Percentiles rank a stretch among this genome's conserved stretches.
Conservation (phyloP, 2,329 filamentous ascomycete genomes). For the Curvularia sp. region DNA sequence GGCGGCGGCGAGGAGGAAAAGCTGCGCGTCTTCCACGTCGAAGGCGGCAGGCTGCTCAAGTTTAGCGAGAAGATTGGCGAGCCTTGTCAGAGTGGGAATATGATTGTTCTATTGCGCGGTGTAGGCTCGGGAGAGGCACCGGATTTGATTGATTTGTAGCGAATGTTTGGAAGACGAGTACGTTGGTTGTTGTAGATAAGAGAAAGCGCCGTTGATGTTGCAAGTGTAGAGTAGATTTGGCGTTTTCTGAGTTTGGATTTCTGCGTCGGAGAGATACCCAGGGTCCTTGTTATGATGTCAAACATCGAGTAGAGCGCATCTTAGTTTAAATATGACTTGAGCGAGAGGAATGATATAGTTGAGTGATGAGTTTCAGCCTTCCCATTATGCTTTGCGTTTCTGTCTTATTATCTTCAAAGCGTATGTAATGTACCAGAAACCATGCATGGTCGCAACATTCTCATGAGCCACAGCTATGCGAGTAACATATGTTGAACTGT, state of each 20-base stretch:
- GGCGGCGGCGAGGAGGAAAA: constrained; percentile 77
- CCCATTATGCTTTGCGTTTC: background rate
- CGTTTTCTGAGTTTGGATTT: constrained; percentile 1
- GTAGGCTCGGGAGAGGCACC: constrained; percentile 75
- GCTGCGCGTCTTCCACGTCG: constrained; percentile 89
- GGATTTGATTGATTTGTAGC: constrained; percentile 67
- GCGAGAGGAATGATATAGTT: background rate
- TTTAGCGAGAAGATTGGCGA: constrained; percentile 85
- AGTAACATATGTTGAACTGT: background rate
- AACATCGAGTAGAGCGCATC: background rate
- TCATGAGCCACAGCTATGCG: background rate
- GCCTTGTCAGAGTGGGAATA: constrained; percentile 80
- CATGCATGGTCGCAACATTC: background rate
- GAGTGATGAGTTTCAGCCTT: background rate
- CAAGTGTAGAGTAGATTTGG: constrained; percentile 14
- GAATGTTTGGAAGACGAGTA: background rate
- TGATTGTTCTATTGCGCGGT: constrained; percentile 84
- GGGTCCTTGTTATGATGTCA: background rate
- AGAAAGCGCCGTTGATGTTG: background rate
- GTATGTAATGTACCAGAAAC: background rate
- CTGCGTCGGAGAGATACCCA: constrained; percentile 25
- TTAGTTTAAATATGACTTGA: background rate
- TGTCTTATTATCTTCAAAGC: background rate
- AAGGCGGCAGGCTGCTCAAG: constrained; percentile 83
- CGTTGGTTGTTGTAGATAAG: background rate